Evolutionary conservation across 2,329 filamentous ascomycete genomes (phyloP), one percentile per base, ranked within the genome.

Genomic region (Paraconiothyrium sp.): DNA sequence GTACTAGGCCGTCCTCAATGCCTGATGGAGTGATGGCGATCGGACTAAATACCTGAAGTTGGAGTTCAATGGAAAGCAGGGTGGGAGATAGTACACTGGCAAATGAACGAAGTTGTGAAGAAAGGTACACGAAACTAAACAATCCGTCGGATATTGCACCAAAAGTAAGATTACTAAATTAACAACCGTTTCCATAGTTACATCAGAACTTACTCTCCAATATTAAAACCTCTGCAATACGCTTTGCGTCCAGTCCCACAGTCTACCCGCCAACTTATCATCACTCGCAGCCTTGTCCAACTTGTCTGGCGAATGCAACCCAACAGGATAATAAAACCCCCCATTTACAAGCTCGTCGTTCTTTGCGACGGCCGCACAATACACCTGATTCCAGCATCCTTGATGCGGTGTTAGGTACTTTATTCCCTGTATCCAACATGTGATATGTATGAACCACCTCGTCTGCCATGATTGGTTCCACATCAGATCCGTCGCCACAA

Each of bases 381-480:
- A 80, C 16, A 79, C 70, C 65, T 75, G 72, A 59, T 76, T 80
- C 61, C 68, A 71, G 4, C 71, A 68, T 8, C 78, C 78, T n/a
- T 64, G 50, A 30, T 65, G 46, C 13, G 63, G 60, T 2, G 44
- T 27, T 44, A 65, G 20, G 30, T 32, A 50, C 39, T 54, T 47
- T 1, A 65, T 16, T 1, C 48, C 55, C 24, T 47, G 47, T 3
- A 66, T 5, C 30, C 48, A 60, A 14, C 35, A 49, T 49, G 49
- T 62, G 24, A 54, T 48, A 52, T 43, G 20, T 60, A 59, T 64
- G 63, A 61, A 52, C 62, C 57, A 34, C 51, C 63, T 24, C 60
- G 34, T 48, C 14, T 46, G 48, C 30, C 60, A 55, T 2, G 35
- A 4, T 34, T 61, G 50, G 1, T 46, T 34, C 8, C 27, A 50